Conservation (phyloP, 164 flowering plant species). For the Warburgia ugandensis region DNA sequence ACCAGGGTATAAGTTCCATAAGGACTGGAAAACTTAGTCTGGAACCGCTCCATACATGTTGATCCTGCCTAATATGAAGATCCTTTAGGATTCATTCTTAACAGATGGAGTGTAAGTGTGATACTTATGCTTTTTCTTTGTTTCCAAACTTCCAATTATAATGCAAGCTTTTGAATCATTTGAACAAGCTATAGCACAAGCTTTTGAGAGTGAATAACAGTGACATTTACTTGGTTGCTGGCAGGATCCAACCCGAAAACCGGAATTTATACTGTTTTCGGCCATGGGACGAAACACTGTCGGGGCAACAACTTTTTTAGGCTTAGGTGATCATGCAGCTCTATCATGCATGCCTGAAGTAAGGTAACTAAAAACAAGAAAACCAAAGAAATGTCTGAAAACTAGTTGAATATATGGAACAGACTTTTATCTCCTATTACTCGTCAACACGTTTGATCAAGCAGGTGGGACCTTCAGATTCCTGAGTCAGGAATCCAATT, state of each 20-base stretch:
- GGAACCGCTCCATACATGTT: slow-evolving; percentile 12
- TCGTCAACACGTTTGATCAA: neutral
- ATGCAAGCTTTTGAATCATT: too few relatives aligned
- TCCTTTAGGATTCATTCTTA: slow-evolving; percentile 11
- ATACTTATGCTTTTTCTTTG: neutral
- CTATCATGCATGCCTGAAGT: slow-evolving; percentile 13
- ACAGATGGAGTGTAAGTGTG: slow-evolving; percentile 13
- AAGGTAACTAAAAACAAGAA: slow-evolving; percentile 1
- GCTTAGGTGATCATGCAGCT: slow-evolving; percentile 13
- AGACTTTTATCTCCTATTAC: too few relatives aligned
- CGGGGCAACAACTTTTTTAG: slow-evolving; percentile 14
- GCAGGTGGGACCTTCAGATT: slow-evolving; percentile 14
- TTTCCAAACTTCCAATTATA: neutral
- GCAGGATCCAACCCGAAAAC: slow-evolving; percentile 11
- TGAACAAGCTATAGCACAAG: too few relatives aligned
- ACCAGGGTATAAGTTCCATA: slow-evolving; percentile 14
- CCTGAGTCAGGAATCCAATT: slow-evolving; percentile 10
- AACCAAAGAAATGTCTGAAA: too few relatives aligned
- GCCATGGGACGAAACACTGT: slow-evolving; percentile 12
- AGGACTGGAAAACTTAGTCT: slow-evolving; percentile 13
- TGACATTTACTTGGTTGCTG: neutral
- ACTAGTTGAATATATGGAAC: too few relatives aligned
- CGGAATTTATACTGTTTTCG: slow-evolving; percentile 14
- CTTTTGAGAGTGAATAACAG: neutral
- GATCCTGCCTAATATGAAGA: slow-evolving; percentile 11